Base-by-base conservation (phyloP, 345 rosid species). In the Erodium maritimum region DNA sequence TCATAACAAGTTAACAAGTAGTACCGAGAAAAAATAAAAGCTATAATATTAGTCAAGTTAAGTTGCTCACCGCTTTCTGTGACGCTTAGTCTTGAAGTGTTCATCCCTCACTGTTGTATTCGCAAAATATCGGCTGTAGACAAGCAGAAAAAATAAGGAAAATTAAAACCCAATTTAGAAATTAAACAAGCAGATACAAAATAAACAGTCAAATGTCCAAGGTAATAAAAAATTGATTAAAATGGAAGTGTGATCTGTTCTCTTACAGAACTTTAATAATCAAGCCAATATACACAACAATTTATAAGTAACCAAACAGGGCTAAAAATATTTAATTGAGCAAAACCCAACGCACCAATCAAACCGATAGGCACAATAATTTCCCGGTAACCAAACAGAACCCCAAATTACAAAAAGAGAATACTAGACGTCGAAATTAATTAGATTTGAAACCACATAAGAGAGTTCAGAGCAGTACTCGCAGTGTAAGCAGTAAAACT, bases 401-500 rank as follows among this genome's bases (percentile, higher is more conserved):
- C 46, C 33, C n/a, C 3, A 25, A 25, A 7, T 25, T 25, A 37
- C 6, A 37, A 37, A 37, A 37, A 37, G 10, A 37, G 8, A 37
- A 2, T 37, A 29, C 34, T 3, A 29, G 34, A 29, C 3, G 3
- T 29, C 8, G 34, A 29, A 29, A 8, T 29, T 3, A 29, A 29
- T 29, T 29, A 29, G 23, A 37, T 20, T 13, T 24, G 37, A 1
- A 51, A 21, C 18, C 4, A 17, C 24, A 58, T 4, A 17, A 13
- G 13, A 25, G 45, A 29, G 37, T 29, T n/a, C 59, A 34, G 18
- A 33, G 56, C 66, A 86, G 48, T 70, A 93, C 99, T 94, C 97
- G 93, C 99, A 94, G 76, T 82, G 91, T 37, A 87, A 66, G 81
- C 99, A 94, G 69, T 90, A 94, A 73, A 72, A 84, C 61, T 94